Evolutionary conservation across 1,284 basidiomycete genomes (phyloP).

Genomic region (Salmacisia buchloeana): DNA sequence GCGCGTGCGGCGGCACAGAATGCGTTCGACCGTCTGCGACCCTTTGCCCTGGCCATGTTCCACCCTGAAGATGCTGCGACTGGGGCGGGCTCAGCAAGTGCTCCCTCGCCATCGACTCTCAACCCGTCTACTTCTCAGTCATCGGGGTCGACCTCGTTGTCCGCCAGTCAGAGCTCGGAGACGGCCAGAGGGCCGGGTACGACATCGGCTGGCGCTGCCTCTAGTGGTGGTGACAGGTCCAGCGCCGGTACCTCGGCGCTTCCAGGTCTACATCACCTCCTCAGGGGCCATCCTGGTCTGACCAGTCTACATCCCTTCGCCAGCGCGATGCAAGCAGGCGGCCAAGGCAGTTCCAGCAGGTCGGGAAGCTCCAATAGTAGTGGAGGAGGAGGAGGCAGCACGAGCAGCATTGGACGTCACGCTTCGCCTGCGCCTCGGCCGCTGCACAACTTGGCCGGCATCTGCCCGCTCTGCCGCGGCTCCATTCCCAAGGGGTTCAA

Average conservation of each 20-base stretch:
- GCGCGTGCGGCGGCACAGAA: conserved; percentile 1
- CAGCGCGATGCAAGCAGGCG: no score
- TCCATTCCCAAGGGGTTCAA: background rate
- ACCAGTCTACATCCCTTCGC: no score
- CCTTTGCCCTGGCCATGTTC: background rate
- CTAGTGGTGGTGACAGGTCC: background rate
- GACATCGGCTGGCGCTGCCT: background rate
- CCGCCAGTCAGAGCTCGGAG: no score
- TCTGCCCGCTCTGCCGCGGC: background rate
- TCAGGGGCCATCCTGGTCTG: no score
- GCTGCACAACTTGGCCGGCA: background rate
- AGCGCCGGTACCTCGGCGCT: background rate
- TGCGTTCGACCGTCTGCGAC: background rate
- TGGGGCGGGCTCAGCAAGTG: background rate
- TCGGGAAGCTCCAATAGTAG: no score
- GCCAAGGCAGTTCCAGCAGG: no score
- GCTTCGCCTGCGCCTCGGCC: background rate
- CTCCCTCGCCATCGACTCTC: background rate
- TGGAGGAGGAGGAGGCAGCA: no score
- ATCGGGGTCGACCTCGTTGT: no score
- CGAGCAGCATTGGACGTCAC: background rate
- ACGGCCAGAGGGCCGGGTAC: no score
- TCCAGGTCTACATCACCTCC: no score
- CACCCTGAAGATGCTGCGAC: background rate
- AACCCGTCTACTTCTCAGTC: no score